Evolutionary conservation across 352 stramenopile genomes (phyloP), one percentile per base, ranked within the genome.

Genomic region (Pythium monospermum): DNA sequence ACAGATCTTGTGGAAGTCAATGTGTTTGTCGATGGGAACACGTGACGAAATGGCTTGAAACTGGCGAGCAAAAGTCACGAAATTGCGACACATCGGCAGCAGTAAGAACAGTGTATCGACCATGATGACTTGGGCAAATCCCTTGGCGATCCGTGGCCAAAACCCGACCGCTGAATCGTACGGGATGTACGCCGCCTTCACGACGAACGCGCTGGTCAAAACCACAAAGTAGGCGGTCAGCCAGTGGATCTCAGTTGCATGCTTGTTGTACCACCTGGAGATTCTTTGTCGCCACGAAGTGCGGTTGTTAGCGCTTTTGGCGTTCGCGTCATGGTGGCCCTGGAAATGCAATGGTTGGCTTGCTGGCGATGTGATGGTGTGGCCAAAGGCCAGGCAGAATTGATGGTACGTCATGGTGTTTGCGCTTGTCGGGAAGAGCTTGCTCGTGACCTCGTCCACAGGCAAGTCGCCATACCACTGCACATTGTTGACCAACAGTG

Each of bases 1-100:
- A 2, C 71, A 67, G 44, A 92, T 76, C 55, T 86, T 89, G 68
- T 92, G 81, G 55, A 86, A 86, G n/a, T 77, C 71, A 38, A 92
- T 87, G 61, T 83, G 69, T 51, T 90, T 75, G 41, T 90, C 81
- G 26, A 92, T 87, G 10, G 82, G 82, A 28, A 91, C 51, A 23
- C 79, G 54, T 13, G 72, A 66, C 10, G 74, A 65, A 19, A 88
- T 62, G 6, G 30, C 50, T 4, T 28, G 12, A n/a, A 53, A 55
- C 5, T 48, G 69, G 3, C 79, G 74, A 21, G 85, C 48, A 6
- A 61, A 63, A 37, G 73, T 78, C 26, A 91, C 59, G 25, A 91
- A 77, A 39, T 75, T 80, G 35, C 76, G 76, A 26, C 81, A 90
- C 70, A 91, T 85, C 2, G 81, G 76, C 16, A 91, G 49, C 52